Conservation (phyloP, 106 monocot genomes). For the Ottelia alismoides region DNA sequence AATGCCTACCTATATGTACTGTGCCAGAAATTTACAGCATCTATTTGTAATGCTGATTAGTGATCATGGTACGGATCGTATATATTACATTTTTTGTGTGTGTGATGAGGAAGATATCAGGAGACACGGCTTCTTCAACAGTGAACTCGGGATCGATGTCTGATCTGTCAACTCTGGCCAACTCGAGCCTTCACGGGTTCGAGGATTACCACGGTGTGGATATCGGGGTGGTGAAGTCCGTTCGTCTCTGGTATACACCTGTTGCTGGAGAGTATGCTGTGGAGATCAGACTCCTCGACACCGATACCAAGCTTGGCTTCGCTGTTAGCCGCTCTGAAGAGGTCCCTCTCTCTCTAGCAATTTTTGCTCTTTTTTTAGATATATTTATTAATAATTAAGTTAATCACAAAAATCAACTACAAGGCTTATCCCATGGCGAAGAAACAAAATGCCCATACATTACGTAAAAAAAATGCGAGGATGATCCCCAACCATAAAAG, state of each 20-base stretch:
- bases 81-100: neutral
- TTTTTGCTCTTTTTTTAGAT: no score
- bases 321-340: conserved; percentile 65
- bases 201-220: conserved; percentile 84
- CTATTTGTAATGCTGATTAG: neutral
- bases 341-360: no score
- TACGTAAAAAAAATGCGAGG: no score
- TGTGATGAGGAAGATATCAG: conserved; percentile 56
- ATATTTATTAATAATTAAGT: no score
- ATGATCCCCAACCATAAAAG: no score
- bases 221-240: conserved; percentile 57
- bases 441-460: no score
- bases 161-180: conserved; percentile 55
- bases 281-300: conserved; percentile 48
- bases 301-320: conserved; percentile 60
- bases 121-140: conserved; percentile 49
- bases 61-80: neutral
- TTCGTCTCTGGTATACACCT: conserved; percentile 68
- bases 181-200: conserved; percentile 61
- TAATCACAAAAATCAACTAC: no score
- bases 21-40: neutral
- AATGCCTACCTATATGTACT: neutral
- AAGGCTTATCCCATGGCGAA: no score
- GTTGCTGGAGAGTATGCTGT: conserved; percentile 39
- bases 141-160: conserved; percentile 45